These are phyloP conservation scores for Colletotrichum camelliae DNA, from an alignment of 2,329 filamentous ascomycete species.

Conservation along the genomic window DNA sequence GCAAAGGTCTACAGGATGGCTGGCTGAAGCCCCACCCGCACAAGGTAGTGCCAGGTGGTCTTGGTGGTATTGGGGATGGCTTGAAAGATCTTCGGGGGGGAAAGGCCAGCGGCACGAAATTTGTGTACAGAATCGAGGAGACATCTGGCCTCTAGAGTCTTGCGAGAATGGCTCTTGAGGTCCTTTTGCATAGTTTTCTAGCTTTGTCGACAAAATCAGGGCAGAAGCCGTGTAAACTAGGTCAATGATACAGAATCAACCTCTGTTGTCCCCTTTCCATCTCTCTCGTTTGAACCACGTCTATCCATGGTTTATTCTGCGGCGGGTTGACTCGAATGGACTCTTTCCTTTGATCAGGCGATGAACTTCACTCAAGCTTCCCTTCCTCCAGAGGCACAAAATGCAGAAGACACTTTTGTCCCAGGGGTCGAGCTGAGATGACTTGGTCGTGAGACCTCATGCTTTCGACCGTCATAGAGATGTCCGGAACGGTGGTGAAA, in stretches of 20 bases:
- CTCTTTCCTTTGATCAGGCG: neutral
- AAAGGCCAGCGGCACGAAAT: neutral
- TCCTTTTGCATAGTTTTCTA: rapidly evolving
- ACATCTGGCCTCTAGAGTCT: neutral
- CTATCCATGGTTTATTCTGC: neutral
- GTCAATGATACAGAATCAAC: neutral
- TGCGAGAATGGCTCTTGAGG: neutral
- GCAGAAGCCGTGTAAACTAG: neutral
- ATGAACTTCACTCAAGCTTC: neutral
- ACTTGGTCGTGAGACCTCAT: constrained; percentile 14
- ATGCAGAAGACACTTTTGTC: neutral
- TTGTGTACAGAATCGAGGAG: neutral
- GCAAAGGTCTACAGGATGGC: neutral
- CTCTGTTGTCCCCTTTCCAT: neutral
- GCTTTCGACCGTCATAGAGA: neutral
- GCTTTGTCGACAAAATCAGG: neutral
- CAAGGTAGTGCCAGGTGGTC: neutral
- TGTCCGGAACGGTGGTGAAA: neutral
- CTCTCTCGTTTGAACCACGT: neutral
- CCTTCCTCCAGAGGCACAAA: neutral
- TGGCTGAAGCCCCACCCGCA: neutral
- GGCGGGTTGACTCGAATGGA: rapidly evolving
- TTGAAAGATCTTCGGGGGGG: neutral
- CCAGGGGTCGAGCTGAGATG: constrained; percentile 3
- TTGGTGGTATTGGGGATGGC: neutral